Evolutionary conservation across 1,284 basidiomycete genomes (phyloP).

Genomic region (Malassezia japonica): DNA sequence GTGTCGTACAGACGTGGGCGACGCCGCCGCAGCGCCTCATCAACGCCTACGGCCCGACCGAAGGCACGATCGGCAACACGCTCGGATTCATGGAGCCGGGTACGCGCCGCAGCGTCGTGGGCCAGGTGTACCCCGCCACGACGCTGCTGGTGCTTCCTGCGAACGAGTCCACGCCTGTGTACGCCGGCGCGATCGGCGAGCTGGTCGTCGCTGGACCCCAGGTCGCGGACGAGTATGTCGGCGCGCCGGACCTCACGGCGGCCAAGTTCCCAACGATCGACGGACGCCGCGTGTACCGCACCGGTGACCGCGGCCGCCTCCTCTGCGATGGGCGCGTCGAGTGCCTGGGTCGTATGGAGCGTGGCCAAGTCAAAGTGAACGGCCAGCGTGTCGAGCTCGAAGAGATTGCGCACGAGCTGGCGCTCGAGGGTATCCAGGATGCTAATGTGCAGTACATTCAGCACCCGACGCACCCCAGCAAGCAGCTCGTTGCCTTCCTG

Average conservation of each 20-base stretch:
- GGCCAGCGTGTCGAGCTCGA: constrained; percentile 46
- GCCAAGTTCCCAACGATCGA: constrained; percentile 31
- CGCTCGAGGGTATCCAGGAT: constrained; percentile 23
- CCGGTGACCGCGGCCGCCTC: constrained; percentile 44
- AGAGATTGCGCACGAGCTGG: constrained; percentile 35
- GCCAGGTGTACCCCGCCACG: constrained; percentile 28
- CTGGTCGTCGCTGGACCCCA: constrained; percentile 43
- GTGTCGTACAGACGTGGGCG: constrained; percentile 38
- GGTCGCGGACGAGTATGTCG: constrained; percentile 41
- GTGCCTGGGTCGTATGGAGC: constrained; percentile 38
- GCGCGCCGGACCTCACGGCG: constrained; percentile 30
- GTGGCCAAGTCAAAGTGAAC: constrained; percentile 45
- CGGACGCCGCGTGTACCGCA: constrained; percentile 40
- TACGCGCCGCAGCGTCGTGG: constrained; percentile 33
- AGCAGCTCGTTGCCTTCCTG: constrained; percentile 41
- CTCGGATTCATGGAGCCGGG: constrained; percentile 30
- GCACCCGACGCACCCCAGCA: constrained; percentile 29
- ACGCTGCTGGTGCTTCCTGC: constrained; percentile 30
- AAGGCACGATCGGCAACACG: constrained; percentile 46
- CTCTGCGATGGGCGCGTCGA: constrained; percentile 34
- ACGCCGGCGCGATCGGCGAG: constrained; percentile 36
- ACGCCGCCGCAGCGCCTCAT: constrained; percentile 29
- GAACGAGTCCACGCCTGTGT: constrained; percentile 15
- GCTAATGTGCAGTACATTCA: constrained; percentile 36
- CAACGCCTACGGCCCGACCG: constrained; percentile 47